phyloP scores from a whole-genome alignment of 2,329 filamentous ascomycete species.

The Paecilomyces fulvus region DNA sequence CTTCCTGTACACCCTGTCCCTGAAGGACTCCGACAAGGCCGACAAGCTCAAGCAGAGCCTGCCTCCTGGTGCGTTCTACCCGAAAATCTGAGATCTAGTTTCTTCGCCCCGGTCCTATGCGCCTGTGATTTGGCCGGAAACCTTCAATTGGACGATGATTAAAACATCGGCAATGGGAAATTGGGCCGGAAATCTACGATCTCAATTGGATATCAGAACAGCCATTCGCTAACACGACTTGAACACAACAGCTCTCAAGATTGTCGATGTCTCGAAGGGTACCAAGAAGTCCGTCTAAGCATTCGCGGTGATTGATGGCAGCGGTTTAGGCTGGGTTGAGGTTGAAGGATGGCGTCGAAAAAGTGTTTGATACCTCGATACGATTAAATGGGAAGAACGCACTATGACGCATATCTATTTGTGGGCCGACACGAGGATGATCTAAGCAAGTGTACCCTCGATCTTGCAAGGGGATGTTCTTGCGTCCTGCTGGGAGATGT shows the following conservation, averaged over 20 bases:
- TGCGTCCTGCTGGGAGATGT: constrained; percentile 12
- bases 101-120: neutral
- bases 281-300: constrained; percentile 38
- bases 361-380: constrained; percentile 18
- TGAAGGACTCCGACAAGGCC: constrained; percentile 98
- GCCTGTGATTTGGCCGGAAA: neutral
- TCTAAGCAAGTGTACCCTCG: neutral
- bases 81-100: neutral
- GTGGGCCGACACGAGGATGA: constrained; percentile 23
- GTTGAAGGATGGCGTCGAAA: constrained; percentile 16
- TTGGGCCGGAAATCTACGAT: neutral
- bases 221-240: neutral
- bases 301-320: constrained; percentile 13
- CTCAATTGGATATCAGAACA: neutral
- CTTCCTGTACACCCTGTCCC: constrained; percentile 94
- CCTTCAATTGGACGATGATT: neutral
- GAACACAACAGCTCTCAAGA: constrained; percentile 31
- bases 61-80: constrained; percentile 71
- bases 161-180: neutral
- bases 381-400: constrained; percentile 20
- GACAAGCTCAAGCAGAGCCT: constrained; percentile 99
- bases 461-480: constrained; percentile 10
- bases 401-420: constrained; percentile 11
- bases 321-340: constrained; percentile 14
- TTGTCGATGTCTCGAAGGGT: constrained; percentile 38